phyloP scores from a whole-genome alignment of 371 early-diverging fungal species.

The Catenaria anguillulae region DNA sequence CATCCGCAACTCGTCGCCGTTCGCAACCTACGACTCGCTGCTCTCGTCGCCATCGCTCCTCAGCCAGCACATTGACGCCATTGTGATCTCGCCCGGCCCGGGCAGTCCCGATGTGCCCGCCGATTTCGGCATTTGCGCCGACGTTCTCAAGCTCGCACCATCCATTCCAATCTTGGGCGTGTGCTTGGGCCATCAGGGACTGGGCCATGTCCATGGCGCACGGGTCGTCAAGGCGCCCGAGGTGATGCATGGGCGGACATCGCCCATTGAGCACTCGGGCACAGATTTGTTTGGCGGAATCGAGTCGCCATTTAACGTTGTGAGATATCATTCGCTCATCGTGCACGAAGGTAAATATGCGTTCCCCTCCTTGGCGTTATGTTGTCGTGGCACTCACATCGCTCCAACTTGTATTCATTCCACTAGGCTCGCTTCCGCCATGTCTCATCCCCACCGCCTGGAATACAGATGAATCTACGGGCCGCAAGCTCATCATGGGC shows the following conservation, averaged over 20 bases:
- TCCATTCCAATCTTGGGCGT: slow-evolving; percentile 83
- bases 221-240: slow-evolving; percentile 47
- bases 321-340: slow-evolving; percentile 81
- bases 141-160: slow-evolving; percentile 35
- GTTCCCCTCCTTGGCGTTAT: too few relatives aligned
- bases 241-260: slow-evolving; percentile 76
- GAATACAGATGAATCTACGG: not conserved
- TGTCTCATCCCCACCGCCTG: not conserved
- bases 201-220: slow-evolving; percentile 64
- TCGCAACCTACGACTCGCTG: too few relatives aligned
- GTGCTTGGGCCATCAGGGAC: slow-evolving; percentile 95
- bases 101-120: slow-evolving; percentile 39
- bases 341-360: slow-evolving; percentile 24
- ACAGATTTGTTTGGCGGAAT: slow-evolving; percentile 42
- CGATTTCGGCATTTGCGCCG: slow-evolving; percentile 72
- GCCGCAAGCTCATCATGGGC: slow-evolving; percentile 54
- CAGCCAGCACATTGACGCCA: slow-evolving; percentile 63
- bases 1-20: slow-evolving; percentile 78
- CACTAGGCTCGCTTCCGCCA: not conserved
- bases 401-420: too few relatives aligned
- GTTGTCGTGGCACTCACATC: too few relatives aligned
- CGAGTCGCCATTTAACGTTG: slow-evolving; percentile 51
- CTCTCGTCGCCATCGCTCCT: too few relatives aligned
- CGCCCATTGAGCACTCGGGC: slow-evolving; percentile 32
- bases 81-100: slow-evolving; percentile 89